Base-by-base conservation (phyloP, 2,329 filamentous ascomycete species). In the Fusarium coffeatum region DNA sequence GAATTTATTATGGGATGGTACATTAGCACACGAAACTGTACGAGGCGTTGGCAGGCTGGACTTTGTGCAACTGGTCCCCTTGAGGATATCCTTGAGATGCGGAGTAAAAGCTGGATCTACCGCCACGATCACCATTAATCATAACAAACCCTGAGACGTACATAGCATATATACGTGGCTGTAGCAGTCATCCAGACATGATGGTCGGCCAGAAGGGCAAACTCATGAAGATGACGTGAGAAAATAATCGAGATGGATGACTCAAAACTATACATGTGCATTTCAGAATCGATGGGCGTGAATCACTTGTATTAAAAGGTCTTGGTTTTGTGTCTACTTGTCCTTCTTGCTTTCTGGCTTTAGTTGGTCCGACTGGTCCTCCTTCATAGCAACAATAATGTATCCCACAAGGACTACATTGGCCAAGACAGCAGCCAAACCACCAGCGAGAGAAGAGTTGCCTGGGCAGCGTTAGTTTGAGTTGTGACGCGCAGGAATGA, bases 361-460 rank as follows among this genome's bases (percentile, higher is more conserved):
- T 66, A 74, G 73, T 42, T 83, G 83, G 64, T 83, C 83, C 37
- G 76, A 66, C 69, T 81, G 80, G 20, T 98, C 96, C 79, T 99
- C 96, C 66, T 87, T 90, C 87, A 97, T 94, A 6, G 96, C 96
- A 22, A 97, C 93, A 59, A 98, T 83, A 45, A 98, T 89, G 80
- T 98, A 99, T n/a, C 87, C 89, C 60, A 98, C 87, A 53, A 99
- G 83, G 6, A 99, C 93, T 3, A 97, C 87, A 74, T 99, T 99
- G 15, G 96, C 96, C 79, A 97, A 89, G 53, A 98, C 82, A 22
- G 96, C 96, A 3, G 96, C 96, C 34, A 92, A 84, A 1, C 89
- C 94, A 16, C 94, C 96, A 6, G 94, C 93, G 74, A 90, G 95
- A 3, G 94, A 97, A 16, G 93, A 88, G 80, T 97, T 97, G 72